Evolutionary conservation across 2,329 filamentous ascomycete genomes (phyloP), one percentile per base, ranked within the genome.

Genomic region (Paecilomyces niveus): DNA sequence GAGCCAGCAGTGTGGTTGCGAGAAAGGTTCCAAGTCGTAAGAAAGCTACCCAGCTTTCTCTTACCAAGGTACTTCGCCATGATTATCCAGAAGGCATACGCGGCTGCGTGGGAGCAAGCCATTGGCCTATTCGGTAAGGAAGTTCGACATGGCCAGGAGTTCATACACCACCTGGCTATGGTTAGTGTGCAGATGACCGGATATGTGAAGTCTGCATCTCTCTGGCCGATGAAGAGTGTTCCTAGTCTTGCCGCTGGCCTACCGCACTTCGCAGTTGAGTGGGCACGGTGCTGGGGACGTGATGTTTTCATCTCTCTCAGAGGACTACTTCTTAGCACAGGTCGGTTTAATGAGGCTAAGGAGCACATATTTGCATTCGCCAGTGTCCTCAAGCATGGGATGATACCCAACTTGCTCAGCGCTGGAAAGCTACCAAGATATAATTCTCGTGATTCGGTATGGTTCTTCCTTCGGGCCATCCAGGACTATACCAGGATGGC

Each of bases 381-480:
- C 2, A 96, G 92, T 71, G 92, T 99, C 10, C 78, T 99, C 65
- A 99, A 99, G 80, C 94, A 99, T 67, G 94, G 94, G 55, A 96
- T 97, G 92, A 92, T 99, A 58, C 94, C 94, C 13, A 99, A 99
- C 68, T 81, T 99, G 21, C 81, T 99, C 13, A 88, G 91, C 63
- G 90, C 89, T 60, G 92, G 94, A 6, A 90, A 88, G 60, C 82
- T 87, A 15, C 94, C 94, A 2, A 84, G 94, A 26, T 99, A 97
- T 79, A 99, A 99, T 73, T 92, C 94, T 51, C 85, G 94, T 61
- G 94, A 99, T 74, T 96, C 94, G 0, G 85, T 97, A 50, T 99
- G 94, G 94, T 99, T 97, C 81, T 96, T 95, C 80, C 76, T 99
- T 55, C 94, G 99, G 72, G 89, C 89, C 63, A 93, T 97, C 54